These are phyloP conservation scores for Celoporthe dispersa DNA, from an alignment of 2,329 filamentous ascomycete species.

Conservation along the genomic window DNA sequence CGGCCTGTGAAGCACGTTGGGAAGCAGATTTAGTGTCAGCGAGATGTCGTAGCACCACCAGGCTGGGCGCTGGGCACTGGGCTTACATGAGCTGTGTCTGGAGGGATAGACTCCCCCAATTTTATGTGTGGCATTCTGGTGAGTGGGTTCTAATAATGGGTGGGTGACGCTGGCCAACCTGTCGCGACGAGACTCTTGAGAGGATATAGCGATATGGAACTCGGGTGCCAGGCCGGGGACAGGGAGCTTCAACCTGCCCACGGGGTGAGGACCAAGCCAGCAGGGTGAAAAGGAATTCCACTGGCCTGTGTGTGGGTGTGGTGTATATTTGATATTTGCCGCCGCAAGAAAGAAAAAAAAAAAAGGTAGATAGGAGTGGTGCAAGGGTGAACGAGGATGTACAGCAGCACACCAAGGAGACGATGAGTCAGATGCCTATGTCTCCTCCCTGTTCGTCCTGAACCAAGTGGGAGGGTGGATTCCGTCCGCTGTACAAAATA, in stretches of 20 bases:
- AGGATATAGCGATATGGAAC: not conserved
- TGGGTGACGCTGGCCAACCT: not conserved
- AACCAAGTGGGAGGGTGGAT: not conserved
- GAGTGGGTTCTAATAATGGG: no score
- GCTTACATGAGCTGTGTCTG: constrained; percentile 78
- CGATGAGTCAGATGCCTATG: not conserved
- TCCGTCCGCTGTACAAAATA: not conserved
- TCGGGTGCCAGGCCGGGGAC: not conserved
- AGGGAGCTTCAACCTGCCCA: not conserved
- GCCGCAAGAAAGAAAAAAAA: no score
- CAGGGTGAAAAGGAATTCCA: not conserved
- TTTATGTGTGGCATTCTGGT: constrained; percentile 51
- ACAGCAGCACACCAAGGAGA: not conserved
- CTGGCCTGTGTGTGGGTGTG: not conserved
- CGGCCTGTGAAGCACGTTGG: constrained; percentile 62
- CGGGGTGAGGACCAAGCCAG: not conserved
- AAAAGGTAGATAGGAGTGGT: not conserved
- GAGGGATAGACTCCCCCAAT: constrained; percentile 74
- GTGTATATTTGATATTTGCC: not conserved
- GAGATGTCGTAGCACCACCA: not conserved
- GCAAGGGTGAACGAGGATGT: not conserved
- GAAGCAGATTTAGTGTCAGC: constrained; percentile 17
- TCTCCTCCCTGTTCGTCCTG: not conserved
- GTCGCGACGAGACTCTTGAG: not conserved
- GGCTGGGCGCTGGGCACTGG: constrained; percentile 16